Conservation (phyloP, 495 filamentous ascomycete species). For the Penicillium dipodomyicola region DNA sequence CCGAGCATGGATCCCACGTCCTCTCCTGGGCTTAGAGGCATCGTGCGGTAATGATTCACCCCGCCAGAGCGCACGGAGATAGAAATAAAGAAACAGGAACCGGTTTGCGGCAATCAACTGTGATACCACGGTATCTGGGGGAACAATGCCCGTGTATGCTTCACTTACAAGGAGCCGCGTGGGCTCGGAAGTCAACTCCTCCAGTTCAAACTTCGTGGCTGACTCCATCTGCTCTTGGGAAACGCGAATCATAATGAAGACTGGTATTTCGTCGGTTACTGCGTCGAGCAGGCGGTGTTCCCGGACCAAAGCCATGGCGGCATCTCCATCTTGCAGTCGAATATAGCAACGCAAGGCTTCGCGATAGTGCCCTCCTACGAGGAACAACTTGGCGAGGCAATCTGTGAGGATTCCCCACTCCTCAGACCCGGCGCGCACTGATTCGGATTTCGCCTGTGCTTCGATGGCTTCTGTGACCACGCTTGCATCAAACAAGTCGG, state of each 20-base stretch:
- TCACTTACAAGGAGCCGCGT: slow-evolving; percentile 86
- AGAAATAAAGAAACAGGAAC: slow-evolving; percentile 83
- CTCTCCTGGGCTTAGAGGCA: slow-evolving; percentile 37
- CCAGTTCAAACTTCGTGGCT: slow-evolving; percentile 67
- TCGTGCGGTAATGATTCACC: slow-evolving; percentile 55
- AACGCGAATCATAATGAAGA: slow-evolving; percentile 83
- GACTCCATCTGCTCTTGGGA: slow-evolving; percentile 65
- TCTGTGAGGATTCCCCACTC: slow-evolving; percentile 85
- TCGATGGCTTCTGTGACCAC: slow-evolving; percentile 69
- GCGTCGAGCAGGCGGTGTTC: slow-evolving; percentile 83
- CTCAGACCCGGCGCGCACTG: slow-evolving; percentile 66
- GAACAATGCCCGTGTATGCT: slow-evolving; percentile 82
- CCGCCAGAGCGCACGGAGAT: slow-evolving; percentile 80
- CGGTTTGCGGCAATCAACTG: slow-evolving; percentile 61
- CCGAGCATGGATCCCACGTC: slow-evolving; percentile 37
- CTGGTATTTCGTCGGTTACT: slow-evolving; percentile 81
- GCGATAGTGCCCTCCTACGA: slow-evolving; percentile 71
- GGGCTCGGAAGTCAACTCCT: slow-evolving; percentile 73
- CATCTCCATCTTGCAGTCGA: slow-evolving; percentile 83
- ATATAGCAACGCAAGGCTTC: slow-evolving; percentile 90
- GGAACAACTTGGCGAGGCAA: slow-evolving; percentile 76
- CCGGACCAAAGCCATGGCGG: slow-evolving; percentile 77
- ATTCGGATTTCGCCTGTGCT: slow-evolving; percentile 64
- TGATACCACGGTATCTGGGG: slow-evolving; percentile 68
- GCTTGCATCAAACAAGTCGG: slow-evolving; percentile 75